Percentiles rank a stretch among this genome's conserved stretches.
Evolutionary conservation across 202 grass and related monocot genomes (phyloP).

Genomic region (Bolboschoenoplectus hybrid): DNA sequence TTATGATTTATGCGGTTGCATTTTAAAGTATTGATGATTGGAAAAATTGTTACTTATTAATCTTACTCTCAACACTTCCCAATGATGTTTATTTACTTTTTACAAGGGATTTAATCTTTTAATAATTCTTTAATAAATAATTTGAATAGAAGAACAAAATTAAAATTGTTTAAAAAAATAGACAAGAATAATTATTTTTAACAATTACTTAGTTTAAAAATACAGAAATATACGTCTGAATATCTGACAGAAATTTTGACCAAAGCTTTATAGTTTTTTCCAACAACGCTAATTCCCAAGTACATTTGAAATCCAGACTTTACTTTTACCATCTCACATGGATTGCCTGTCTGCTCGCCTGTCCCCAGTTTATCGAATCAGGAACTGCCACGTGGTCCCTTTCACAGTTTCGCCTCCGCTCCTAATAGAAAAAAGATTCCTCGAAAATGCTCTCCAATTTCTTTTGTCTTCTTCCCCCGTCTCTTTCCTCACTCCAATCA

Average conservation of each 20-base stretch:
- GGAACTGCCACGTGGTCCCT: background rate
- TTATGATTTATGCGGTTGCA: no score
- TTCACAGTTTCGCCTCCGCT: background rate
- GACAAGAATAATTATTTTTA: background rate
- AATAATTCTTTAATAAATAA: background rate
- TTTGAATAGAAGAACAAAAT: background rate
- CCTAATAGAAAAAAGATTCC: conserved; percentile 29
- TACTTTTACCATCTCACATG: background rate
- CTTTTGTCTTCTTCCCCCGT: conserved; percentile 31
- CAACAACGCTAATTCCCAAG: conserved; percentile 5
- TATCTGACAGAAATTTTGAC: conserved; percentile 14
- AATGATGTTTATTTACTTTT: background rate
- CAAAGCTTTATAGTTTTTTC: background rate
- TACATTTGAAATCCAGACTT: background rate
- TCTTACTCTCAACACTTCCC: background rate
- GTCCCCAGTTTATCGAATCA: conserved; percentile 5
- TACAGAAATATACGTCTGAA: background rate
- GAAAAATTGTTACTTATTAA: background rate
- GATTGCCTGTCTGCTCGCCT: background rate
- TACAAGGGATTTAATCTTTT: background rate
- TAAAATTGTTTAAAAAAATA: background rate
- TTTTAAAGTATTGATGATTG: no score
- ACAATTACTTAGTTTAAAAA: background rate
- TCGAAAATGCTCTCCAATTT: conserved; percentile 5
- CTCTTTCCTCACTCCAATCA: conserved; percentile 29